phyloP scores from a whole-genome alignment of 805 yeast genomes.

The Komagataella populi region DNA sequence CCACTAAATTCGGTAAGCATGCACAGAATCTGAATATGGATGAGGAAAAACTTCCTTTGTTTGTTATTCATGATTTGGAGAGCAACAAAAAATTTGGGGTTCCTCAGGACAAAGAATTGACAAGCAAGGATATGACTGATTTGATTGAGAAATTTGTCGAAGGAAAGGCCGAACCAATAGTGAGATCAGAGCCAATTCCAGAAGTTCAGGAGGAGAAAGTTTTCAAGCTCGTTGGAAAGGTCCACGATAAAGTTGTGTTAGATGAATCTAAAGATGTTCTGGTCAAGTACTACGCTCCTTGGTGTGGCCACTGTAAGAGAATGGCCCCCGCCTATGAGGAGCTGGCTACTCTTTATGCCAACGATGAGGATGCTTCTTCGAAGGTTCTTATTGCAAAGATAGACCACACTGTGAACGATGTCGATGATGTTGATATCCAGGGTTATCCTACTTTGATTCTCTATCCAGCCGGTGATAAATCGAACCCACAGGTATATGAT shows the following conservation, averaged over 20 bases:
- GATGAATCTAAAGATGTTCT: slow-evolving; percentile 53
- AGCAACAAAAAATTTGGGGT: slow-evolving; percentile 68
- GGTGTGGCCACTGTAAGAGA: slow-evolving; percentile 96
- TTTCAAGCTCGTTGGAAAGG: slow-evolving; percentile 68
- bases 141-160: slow-evolving; percentile 51
- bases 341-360: slow-evolving; percentile 54
- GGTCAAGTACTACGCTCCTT: slow-evolving; percentile 91
- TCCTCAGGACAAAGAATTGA: slow-evolving; percentile 39
- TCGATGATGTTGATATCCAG: slow-evolving; percentile 53
- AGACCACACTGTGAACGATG: slow-evolving; percentile 86
- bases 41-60: slow-evolving; percentile 75
- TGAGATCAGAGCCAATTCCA: slow-evolving; percentile 83
- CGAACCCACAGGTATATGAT: slow-evolving; percentile 48
- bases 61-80: slow-evolving; percentile 68
- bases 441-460: slow-evolving; percentile 91
- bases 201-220: slow-evolving; percentile 61
- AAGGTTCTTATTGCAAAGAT: slow-evolving; percentile 71
- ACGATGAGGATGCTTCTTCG: slow-evolving; percentile 30
- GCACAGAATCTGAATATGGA: slow-evolving; percentile 71
- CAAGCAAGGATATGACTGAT: slow-evolving; percentile 37
- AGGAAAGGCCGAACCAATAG: slow-evolving; percentile 56
- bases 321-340: slow-evolving; percentile 84
- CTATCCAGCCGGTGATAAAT: slow-evolving; percentile 76
- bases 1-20: slow-evolving; percentile 67
- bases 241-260: slow-evolving; percentile 55